phyloP scores from a whole-genome alignment of 768 basidiomycete species.

The Pleurotus platypus region DNA sequence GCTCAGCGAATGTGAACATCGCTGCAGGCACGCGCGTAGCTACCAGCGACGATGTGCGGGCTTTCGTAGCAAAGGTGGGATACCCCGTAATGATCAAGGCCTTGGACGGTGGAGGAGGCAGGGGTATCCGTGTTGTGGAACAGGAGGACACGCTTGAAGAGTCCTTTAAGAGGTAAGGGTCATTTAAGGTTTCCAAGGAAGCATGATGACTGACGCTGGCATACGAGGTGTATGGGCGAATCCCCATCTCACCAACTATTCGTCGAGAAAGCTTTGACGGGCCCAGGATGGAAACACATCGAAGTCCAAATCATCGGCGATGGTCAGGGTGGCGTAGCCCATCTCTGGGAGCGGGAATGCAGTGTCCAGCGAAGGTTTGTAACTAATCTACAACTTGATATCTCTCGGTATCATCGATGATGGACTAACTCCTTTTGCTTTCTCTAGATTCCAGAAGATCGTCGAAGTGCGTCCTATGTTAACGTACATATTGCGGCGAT shows the following conservation, averaged over 20 bases:
- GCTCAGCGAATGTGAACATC: constrained; percentile 23
- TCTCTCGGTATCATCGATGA: not conserved
- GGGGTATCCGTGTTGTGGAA: constrained; percentile 86
- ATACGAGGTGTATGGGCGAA: constrained; percentile 30
- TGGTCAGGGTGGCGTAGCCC: constrained; percentile 70
- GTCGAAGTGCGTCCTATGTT: constrained; percentile 55
- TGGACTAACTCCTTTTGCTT: not conserved
- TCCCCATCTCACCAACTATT: constrained; percentile 53
- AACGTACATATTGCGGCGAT: not conserved
- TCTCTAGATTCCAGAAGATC: constrained; percentile 66
- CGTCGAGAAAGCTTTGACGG: constrained; percentile 81
- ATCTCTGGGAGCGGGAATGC: constrained; percentile 90
- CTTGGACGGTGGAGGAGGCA: constrained; percentile 85
- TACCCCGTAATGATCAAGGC: constrained; percentile 84
- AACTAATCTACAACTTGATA: not conserved
- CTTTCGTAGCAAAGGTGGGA: constrained; percentile 24
- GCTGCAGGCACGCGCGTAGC: constrained; percentile 26
- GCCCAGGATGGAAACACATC: constrained; percentile 74
- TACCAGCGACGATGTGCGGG: constrained; percentile 21
- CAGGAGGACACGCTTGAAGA: constrained; percentile 68
- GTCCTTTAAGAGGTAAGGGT: constrained; percentile 57
- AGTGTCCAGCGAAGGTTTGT: constrained; percentile 79
- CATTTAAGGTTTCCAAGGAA: not conserved
- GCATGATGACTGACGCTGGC: no score
- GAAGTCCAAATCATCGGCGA: constrained; percentile 88